phyloP scores from a whole-genome alignment of 345 rosid genomes.

The Citrus hindsii region DNA sequence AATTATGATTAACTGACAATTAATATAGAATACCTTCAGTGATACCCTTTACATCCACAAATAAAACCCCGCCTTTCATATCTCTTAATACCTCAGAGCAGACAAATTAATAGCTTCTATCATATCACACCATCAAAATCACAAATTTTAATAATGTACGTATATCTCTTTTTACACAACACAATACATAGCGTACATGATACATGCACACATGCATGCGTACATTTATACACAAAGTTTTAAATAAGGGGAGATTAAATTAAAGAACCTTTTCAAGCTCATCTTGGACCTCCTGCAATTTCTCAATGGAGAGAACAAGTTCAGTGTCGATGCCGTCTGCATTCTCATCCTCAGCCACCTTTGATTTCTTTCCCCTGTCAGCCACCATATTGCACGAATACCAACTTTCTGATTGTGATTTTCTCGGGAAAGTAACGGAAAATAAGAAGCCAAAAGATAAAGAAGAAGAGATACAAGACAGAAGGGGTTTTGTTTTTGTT shows the following conservation, averaged over 20 bases:
- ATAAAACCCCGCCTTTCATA: neutral
- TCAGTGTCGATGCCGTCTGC: constrained; percentile 16
- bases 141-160: neutral
- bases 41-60: neutral
- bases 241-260: neutral
- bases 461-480: neutral
- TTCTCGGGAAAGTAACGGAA: constrained; percentile 4
- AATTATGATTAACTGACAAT: neutral
- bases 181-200: neutral
- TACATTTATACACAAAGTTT: neutral
- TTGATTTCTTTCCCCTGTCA: constrained; percentile 34
- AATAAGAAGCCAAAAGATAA: neutral
- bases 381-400: constrained; percentile 10
- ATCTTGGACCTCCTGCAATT: constrained; percentile 36
- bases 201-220: neutral
- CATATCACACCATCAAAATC: neutral
- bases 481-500: neutral
- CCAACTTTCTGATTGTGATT: neutral
- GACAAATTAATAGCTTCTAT: neutral
- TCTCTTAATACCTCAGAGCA: neutral
- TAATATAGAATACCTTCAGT: neutral
- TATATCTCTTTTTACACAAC: neutral
- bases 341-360: constrained; percentile 19
- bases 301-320: constrained; percentile 26
- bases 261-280: constrained; percentile 29